Base-by-base conservation (phyloP, 2,329 filamentous ascomycete species). In the Xylogone sp. region DNA sequence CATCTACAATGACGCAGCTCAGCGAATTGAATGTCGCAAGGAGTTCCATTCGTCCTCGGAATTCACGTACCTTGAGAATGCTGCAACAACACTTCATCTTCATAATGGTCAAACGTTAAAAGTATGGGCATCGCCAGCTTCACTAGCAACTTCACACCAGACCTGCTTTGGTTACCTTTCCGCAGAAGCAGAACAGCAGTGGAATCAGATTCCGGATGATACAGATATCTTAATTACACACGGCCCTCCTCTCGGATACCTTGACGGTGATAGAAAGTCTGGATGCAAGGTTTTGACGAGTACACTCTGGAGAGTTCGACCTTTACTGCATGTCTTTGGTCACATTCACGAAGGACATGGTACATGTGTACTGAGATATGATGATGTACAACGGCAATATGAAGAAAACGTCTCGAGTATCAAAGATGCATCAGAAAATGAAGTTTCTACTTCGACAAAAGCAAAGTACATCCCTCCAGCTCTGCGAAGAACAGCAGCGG, bases 21-120 rank as follows among this genome's bases (percentile, higher is more conserved):
- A 70, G 52, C 65, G 65, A n/a, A 75, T 90, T 9, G 73, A 88
- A 58, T 83, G 88, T 74, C 27, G 50, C 5, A 75, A 18, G 34
- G n/a, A 39, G 13, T 39, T 16, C n/a, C 34, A 18, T 18, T 39
- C 34, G 5, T 39, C 34, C n/a, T 39, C 34, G 5, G 13, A 75
- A 43, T 71, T 96, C 46, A 75, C 82, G 58, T 95, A 95, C 67
- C 79, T 96, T 2, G 81, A 94, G 68, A 83, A 87, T 60, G 75
- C 77, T 21, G 72, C 78, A 45, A 70, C 85, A 7, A 83, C 79
- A 2, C 74, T 92, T 2, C 71, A 76, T 6, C 83, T 90, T 62
- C 65, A 73, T 43, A 73, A 71, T 20, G 73, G 74, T 3, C 77
- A 86, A 47, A 72, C 69, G 13, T 69, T 93, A 52, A 83, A 76